These are phyloP conservation scores for Pseudogymnoascus sp. DNA, from an alignment of 2,329 filamentous ascomycete genomes.

Conservation along the genomic window DNA sequence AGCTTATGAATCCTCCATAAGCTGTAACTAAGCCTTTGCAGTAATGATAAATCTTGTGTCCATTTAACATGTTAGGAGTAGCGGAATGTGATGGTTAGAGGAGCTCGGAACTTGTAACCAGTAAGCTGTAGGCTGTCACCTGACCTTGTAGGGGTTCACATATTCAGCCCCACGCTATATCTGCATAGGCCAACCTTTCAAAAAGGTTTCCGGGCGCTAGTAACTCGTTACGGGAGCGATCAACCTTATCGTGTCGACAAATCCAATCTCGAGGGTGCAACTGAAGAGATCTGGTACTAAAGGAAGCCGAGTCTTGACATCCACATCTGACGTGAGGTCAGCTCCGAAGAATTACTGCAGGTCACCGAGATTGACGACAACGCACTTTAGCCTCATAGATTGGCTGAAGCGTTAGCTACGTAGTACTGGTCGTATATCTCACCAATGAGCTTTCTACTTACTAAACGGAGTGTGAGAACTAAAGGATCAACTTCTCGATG, in stretches of 20 bases:
- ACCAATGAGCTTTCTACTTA: background rate
- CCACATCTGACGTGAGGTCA: background rate
- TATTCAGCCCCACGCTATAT: background rate
- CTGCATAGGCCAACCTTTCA: background rate
- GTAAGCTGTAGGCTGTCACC: background rate
- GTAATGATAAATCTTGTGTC: background rate
- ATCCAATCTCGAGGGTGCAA: background rate
- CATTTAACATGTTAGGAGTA: background rate
- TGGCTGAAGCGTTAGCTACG: background rate
- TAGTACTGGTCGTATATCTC: background rate
- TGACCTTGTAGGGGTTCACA: background rate
- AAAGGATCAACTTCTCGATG: background rate
- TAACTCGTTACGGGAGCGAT: background rate
- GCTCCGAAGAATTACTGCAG: background rate
- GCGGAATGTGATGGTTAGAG: background rate
- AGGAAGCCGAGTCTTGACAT: background rate
- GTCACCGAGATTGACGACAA: background rate
- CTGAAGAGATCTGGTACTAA: background rate
- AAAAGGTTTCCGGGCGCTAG: background rate
- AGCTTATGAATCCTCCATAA: background rate
- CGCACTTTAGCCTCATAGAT: background rate
- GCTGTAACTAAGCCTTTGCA: background rate
- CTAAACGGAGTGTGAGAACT: background rate
- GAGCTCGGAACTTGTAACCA: background rate
- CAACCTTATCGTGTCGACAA: background rate